Percentiles rank a stretch among this genome's conserved stretches.
phyloP scores from a whole-genome alignment of 2,329 filamentous ascomycete species.

The Clonostachys sp. region DNA sequence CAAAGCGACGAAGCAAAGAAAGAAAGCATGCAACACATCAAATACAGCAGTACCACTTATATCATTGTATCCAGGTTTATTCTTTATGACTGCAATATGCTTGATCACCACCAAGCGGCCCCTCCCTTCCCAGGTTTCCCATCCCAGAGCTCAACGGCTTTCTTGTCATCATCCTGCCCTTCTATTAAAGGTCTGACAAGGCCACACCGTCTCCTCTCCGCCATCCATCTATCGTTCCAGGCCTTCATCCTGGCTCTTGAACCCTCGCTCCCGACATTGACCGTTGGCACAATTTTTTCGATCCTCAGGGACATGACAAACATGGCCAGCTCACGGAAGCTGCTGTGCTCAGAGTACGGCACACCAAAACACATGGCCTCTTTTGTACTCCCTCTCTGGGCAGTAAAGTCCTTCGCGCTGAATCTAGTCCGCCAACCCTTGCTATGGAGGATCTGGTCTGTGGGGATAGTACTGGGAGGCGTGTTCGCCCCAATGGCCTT shows the following conservation, averaged over 20 bases:
- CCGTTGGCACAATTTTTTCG: constrained; percentile 87
- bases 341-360: constrained; percentile 93
- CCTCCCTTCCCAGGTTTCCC: constrained; percentile 30
- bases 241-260: constrained; percentile 56
- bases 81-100: too few relatives aligned
- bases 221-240: constrained; percentile 61
- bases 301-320: constrained; percentile 87
- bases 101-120: constrained; percentile 28
- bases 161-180: constrained; percentile 24
- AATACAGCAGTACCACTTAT: too few relatives aligned
- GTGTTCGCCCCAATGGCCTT: constrained; percentile 50
- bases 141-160: constrained; percentile 26
- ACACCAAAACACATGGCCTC: constrained; percentile 89
- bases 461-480: constrained; percentile 43
- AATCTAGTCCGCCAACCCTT: constrained; percentile 75
- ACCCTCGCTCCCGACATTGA: constrained; percentile 67
- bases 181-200: constrained; percentile 37
- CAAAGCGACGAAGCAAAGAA: too few relatives aligned
- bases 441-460: constrained; percentile 46
- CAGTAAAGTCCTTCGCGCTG: constrained; percentile 64
- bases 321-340: constrained; percentile 89
- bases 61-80: too few relatives aligned
- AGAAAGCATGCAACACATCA: too few relatives aligned
- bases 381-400: constrained; percentile 77
- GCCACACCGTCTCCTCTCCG: constrained; percentile 52